These are phyloP conservation scores for Pythium guiyangense DNA, from an alignment of 352 stramenopile species.

Conservation along the genomic window DNA sequence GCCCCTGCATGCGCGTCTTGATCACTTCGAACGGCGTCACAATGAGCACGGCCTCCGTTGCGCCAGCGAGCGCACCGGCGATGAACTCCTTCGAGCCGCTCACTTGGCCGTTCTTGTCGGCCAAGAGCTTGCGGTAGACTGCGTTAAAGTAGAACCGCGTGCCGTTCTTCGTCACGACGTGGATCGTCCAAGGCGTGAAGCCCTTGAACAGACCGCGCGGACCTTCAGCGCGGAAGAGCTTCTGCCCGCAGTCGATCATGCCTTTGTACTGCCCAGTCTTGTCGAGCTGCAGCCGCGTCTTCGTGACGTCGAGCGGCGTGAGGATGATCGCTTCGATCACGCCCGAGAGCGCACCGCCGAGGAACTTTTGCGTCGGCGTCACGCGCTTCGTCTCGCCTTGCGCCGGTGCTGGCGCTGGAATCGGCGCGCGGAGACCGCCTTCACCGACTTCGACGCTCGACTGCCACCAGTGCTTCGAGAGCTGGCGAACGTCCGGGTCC, in stretches of 20 bases:
- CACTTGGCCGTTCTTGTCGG: constrained; percentile 78
- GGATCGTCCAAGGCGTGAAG: constrained; percentile 86
- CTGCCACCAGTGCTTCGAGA: constrained; percentile 87
- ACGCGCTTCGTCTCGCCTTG: constrained; percentile 58
- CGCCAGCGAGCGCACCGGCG: constrained; percentile 90
- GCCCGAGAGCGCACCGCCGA: constrained; percentile 78
- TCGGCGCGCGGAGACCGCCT: constrained; percentile 54
- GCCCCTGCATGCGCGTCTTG: constrained; percentile 96
- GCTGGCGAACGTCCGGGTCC: constrained; percentile 73
- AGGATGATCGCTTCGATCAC: constrained; percentile 84
- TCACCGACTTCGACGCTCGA: constrained; percentile 79
- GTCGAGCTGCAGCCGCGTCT: constrained; percentile 88
- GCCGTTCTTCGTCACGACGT: constrained; percentile 89
- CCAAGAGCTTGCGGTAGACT: constrained; percentile 71
- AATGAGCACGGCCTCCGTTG: constrained; percentile 95
- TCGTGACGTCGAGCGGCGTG: constrained; percentile 85
- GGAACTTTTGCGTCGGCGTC: constrained; percentile 69
- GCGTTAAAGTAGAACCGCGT: constrained; percentile 90
- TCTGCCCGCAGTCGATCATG: constrained; percentile 83
- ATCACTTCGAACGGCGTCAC: constrained; percentile 98
- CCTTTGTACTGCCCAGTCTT: constrained; percentile 82
- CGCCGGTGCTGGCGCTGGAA: constrained; percentile 21
- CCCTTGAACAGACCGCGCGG: constrained; percentile 83
- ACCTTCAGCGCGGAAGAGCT: constrained; percentile 75
- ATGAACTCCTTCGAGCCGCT: constrained; percentile 78